Evolutionary conservation across 2,329 filamentous ascomycete species (phyloP).

Genomic region (Botrytis sinoallii): DNA sequence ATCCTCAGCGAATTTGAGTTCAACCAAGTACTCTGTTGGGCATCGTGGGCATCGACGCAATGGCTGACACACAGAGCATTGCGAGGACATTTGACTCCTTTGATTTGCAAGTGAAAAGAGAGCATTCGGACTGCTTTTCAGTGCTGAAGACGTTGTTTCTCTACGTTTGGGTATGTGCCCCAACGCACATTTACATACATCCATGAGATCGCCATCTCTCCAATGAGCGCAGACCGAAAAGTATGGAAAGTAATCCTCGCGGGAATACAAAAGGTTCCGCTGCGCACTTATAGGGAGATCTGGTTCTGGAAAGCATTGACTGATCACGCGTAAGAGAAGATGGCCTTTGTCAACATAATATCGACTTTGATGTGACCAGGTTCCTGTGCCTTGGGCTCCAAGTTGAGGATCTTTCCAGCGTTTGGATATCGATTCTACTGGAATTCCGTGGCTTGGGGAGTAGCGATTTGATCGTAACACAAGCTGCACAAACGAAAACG

Average conservation of each 20-base stretch:
- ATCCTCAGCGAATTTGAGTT: slow-evolving; percentile 58
- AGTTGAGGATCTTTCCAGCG: slow-evolving; percentile 46
- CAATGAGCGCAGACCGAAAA: slow-evolving; percentile 62
- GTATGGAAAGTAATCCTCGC: slow-evolving; percentile 59
- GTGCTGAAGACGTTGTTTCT: slow-evolving; percentile 38
- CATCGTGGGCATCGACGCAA: slow-evolving; percentile 61
- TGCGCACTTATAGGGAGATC: slow-evolving; percentile 50
- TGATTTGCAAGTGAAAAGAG: slow-evolving; percentile 29
- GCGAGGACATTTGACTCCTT: slow-evolving; percentile 45
- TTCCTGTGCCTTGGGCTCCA: slow-evolving; percentile 39
- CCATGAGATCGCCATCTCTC: slow-evolving; percentile 58
- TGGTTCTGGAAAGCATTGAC: slow-evolving; percentile 50
- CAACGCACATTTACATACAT: slow-evolving; percentile 59
- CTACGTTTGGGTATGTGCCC: slow-evolving; percentile 50
- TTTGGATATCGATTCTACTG: slow-evolving; percentile 46
- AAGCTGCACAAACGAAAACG: slow-evolving; percentile 59
- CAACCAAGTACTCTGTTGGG: slow-evolving; percentile 60
- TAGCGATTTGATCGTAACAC: slow-evolving; percentile 48
- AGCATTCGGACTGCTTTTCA: slow-evolving; percentile 33
- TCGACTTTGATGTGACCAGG: slow-evolving; percentile 53
- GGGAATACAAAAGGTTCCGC: slow-evolving; percentile 55
- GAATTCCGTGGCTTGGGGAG: slow-evolving; percentile 47
- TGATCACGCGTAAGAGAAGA: slow-evolving; percentile 57
- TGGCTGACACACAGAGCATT: slow-evolving; percentile 55
- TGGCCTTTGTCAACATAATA: slow-evolving; percentile 53